phyloP scores from a whole-genome alignment of 2,329 filamentous ascomycete species.

The Chaetomiaceae sp. region DNA sequence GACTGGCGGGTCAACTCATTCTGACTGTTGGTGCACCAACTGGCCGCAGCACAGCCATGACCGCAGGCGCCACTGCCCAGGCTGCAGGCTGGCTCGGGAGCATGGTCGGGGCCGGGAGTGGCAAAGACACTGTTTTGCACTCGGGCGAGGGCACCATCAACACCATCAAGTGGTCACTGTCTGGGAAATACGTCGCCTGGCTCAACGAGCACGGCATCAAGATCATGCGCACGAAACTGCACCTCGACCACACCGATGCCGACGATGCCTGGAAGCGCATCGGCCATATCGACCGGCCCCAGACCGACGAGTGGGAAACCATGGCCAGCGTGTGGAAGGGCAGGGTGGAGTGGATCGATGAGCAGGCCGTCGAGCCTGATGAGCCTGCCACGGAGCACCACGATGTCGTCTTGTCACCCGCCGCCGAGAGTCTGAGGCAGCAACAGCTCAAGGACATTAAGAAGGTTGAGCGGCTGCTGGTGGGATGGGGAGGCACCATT shows the following conservation, averaged over 20 bases:
- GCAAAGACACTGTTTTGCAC: constrained; percentile 82
- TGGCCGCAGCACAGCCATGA: constrained; percentile 83
- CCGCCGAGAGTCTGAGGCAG: constrained; percentile 45
- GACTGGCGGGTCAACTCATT: constrained; percentile 80
- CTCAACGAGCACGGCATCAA: constrained; percentile 96
- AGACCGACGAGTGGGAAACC: constrained; percentile 84
- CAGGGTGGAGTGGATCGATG: constrained; percentile 87
- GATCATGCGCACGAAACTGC: constrained; percentile 87
- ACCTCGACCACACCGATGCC: constrained; percentile 68
- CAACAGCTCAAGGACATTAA: constrained; percentile 45
- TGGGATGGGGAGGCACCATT: constrained; percentile 93
- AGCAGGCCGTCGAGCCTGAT: constrained; percentile 70
- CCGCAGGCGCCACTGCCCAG: constrained; percentile 74
- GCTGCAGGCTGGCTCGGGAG: constrained; percentile 89
- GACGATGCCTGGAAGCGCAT: constrained; percentile 94
- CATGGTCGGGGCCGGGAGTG: constrained; percentile 74
- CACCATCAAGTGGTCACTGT: constrained; percentile 90
- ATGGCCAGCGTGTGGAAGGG: constrained; percentile 97
- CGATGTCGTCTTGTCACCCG: constrained; percentile 39
- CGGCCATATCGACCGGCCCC: constrained; percentile 84
- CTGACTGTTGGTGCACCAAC: constrained; percentile 76
- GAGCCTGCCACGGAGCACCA: constrained; percentile 46
- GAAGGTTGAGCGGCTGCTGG: constrained; percentile 71
- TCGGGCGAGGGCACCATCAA: constrained; percentile 88
- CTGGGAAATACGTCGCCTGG: constrained; percentile 90